A percentile compares a stretch with the other conserved stretches of the same genome.
phyloP scores from a whole-genome alignment of 164 flowering plant species.

The Hamamelis virginiana region DNA sequence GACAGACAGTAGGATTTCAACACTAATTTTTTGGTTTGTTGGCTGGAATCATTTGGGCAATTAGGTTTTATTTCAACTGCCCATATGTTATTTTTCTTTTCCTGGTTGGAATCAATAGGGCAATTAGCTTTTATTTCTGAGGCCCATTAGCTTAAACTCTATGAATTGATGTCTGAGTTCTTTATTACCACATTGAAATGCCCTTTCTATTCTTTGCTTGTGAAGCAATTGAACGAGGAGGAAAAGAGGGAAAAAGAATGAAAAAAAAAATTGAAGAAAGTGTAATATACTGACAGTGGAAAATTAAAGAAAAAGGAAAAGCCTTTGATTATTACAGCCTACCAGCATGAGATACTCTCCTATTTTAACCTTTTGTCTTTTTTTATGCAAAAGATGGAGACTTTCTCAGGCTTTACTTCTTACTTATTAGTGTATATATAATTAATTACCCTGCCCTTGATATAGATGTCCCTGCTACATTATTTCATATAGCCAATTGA shows the following conservation, averaged over 20 bases:
- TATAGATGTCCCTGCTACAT: neutral
- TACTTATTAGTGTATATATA: no score
- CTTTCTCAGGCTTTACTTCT: neutral
- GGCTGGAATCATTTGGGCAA: no score
- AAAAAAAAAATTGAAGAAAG: neutral
- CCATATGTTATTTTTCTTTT: no score
- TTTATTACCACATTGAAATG: constrained; percentile 3
- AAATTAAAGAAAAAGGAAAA: constrained; percentile 23
- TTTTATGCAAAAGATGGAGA: neutral
- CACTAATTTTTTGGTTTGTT: no score
- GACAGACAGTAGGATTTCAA: no score
- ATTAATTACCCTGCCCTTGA: neutral
- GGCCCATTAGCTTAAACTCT: neutral
- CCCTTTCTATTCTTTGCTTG: constrained; percentile 22
- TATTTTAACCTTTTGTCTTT: neutral
- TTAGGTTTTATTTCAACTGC: constrained; percentile 17
- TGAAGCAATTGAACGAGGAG: constrained; percentile 23
- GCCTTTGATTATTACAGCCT: constrained; percentile 22
- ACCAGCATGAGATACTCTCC: constrained; percentile 22
- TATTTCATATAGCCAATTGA: neutral
- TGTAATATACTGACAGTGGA: constrained; percentile 14
- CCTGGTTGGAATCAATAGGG: no score
- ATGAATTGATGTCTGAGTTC: neutral
- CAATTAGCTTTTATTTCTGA: neutral
- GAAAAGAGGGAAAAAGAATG: neutral